Base-by-base conservation (phyloP, 2,329 filamentous ascomycete genomes). In the Aspergillus pseudoterreus region DNA sequence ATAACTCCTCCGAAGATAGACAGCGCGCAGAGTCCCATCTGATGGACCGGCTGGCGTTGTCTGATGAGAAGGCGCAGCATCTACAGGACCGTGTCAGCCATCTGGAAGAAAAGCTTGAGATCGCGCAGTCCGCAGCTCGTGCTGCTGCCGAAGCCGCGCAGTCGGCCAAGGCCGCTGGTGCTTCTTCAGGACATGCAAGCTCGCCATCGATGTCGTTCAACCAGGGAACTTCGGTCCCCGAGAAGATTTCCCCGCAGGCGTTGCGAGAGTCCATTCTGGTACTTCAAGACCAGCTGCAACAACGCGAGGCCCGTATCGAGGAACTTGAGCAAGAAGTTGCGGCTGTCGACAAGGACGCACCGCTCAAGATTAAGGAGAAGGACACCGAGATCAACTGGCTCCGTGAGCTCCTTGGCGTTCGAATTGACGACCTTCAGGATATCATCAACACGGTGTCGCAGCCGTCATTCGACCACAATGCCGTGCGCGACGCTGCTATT, bases 331-430 rank as follows among this genome's bases (percentile, higher is more conserved):
- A 85, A 47, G 79, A 85, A 47, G 76, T 91, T 6, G 75, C 82
- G 15, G 80, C 82, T 53, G 72, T 86, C 3, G 90, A 95, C 62
- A 86, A 85, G 8, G 88, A 96, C 38, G 87, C 90, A 0, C 82
- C 88, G 2, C 80, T 77, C 46, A 96, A 94, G 75, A 84, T 97
- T 62, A 87, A 90, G 60, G 95, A 96, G 72, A 87, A 88, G 35
- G 91, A 97, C 57, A 91, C 92, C 24, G 94, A 99, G 71, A 96
- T 97, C 57, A 86, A 79, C 59, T 99, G 94, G 92, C 79, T 99
- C 24, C 89, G 94, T 51, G 94, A 99, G 71, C 83, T 99, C 36
- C 83, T 99, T 22, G 88, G 87, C 30, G 92, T 97, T 17, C 85
- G 94, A 50, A 86, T 94, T 62, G 88, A 92, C 47, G 95, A 99